Conservation (phyloP, 805 yeast genomes). For the Starmerella vitae region DNA sequence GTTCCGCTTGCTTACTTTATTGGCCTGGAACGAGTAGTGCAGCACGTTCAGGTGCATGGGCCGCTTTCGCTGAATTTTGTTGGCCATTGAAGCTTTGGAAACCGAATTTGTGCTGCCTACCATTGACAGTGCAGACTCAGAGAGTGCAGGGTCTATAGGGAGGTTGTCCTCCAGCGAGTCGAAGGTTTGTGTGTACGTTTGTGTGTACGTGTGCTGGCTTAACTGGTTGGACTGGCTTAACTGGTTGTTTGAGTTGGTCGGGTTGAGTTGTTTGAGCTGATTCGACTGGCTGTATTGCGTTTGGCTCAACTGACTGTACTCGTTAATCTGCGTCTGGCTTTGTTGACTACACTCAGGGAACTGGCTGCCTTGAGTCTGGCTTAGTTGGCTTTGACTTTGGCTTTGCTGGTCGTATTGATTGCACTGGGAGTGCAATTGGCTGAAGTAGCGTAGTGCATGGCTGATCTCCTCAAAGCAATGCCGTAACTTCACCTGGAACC, state of each 20-base stretch:
- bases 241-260: too few species aligned
- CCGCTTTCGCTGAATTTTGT: background rate
- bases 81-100: too few species aligned
- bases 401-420: background rate
- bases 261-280: background rate
- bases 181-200: too few species aligned
- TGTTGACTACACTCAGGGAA: background rate
- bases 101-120: too few species aligned
- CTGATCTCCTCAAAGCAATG: background rate
- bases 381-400: background rate
- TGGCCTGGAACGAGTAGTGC: conserved; percentile 3
- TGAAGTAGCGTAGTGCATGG: background rate
- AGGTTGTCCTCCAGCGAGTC: too few species aligned
- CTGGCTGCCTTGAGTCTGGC: conserved; percentile 1
- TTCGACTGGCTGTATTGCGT: background rate
- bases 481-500: conserved; percentile 5
- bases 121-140: too few species aligned
- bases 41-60: conserved; percentile 3
- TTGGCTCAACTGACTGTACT: background rate
- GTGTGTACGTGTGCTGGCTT: too few species aligned
- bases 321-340: background rate
- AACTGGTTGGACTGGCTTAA: too few species aligned
- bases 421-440: background rate
- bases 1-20: background rate
- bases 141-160: too few species aligned